Base-by-base conservation (phyloP, 306 rosid genomes). In the Hippophae tibetana region DNA sequence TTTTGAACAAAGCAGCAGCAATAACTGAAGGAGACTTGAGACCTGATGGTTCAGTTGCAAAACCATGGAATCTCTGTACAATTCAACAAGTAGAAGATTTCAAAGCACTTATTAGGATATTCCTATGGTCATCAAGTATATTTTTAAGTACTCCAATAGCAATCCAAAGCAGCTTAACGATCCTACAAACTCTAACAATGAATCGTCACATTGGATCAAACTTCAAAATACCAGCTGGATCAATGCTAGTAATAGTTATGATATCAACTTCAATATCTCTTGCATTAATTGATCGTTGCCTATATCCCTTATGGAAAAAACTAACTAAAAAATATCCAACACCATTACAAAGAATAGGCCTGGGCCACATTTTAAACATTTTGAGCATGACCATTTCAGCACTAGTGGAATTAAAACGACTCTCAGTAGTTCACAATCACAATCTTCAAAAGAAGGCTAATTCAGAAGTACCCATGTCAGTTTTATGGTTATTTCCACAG, bases 331-430 rank as follows among this genome's bases (percentile, higher is more conserved):
- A 40, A 53, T 47, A 47, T 5, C 81, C 67, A 0, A 67, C 74
- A 0, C 77, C 87, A 2, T 85, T 84, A 60, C 85, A 68, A 42
- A 67, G 67, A 60, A 52, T 87, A 25, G 89, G 89, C 45, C 38
- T 74, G 5, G 92, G 92, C 18, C 89, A 87, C 41, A 54, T 72
- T 27, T 40, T 84, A 6, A 84, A 45, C 64, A 46, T 72, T 41
- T 47, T 80, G 2, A 13, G 66, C 1, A 74, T 84, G 83, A 65
- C 47, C 2, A 64, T 68, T 7, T 71, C 87, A 14, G 93, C 89
- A 8, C 10, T 84, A 13, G 83, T 87, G 62, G 93, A 87, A 71
- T 72, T 82, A n/a, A 80, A 80, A 71, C 78, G 94, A 67, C 81
- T 78, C 12, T 74, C 74, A 25, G 42, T 70, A 41, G 69, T 54